Conservation (phyloP, 2,329 filamentous ascomycete species). For the Dactylellina haptotyla region DNA sequence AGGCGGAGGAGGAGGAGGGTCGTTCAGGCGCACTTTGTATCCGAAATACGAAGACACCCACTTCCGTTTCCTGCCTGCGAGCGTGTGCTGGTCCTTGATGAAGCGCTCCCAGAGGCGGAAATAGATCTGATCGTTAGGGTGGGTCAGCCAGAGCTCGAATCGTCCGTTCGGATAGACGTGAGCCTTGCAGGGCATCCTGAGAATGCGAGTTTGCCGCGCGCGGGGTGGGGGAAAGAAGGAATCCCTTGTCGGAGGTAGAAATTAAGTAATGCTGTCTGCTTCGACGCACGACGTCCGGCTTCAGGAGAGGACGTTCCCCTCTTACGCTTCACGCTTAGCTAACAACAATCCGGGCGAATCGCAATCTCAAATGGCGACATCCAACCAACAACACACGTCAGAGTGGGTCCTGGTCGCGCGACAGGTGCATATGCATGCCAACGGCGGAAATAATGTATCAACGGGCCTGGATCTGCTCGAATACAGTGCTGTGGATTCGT, state of each 20-base stretch:
- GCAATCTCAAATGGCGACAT: conserved; percentile 42
- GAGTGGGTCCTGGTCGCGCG: background rate
- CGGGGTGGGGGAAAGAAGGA: too few relatives aligned
- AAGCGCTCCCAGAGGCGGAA: conserved; percentile 51
- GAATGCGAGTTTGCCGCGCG: background rate
- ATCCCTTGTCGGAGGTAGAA: background rate
- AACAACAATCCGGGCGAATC: background rate
- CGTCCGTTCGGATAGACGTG: conserved; percentile 50
- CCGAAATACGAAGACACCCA: conserved; percentile 53
- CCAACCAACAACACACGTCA: conserved; percentile 21
- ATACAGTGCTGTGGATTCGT: too few relatives aligned
- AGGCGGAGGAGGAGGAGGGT: too few relatives aligned
- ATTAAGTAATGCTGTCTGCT: too few relatives aligned
- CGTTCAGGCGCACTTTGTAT: conserved; percentile 43
- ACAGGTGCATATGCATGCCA: too few relatives aligned
- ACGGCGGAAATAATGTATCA: too few relatives aligned
- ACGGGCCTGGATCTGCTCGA: too few relatives aligned
- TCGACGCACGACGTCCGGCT: background rate
- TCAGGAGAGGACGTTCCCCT: background rate
- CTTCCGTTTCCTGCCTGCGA: conserved; percentile 44
- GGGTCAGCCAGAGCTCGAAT: conserved; percentile 51
- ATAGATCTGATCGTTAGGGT: conserved; percentile 49
- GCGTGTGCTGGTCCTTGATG: conserved; percentile 49
- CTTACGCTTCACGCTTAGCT: conserved; percentile 16
- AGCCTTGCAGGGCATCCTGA: conserved; percentile 52